Evolutionary conservation across 139 green algal species (phyloP), one percentile per base, ranked within the genome.

Genomic region (Chlamydomonas sp.): DNA sequence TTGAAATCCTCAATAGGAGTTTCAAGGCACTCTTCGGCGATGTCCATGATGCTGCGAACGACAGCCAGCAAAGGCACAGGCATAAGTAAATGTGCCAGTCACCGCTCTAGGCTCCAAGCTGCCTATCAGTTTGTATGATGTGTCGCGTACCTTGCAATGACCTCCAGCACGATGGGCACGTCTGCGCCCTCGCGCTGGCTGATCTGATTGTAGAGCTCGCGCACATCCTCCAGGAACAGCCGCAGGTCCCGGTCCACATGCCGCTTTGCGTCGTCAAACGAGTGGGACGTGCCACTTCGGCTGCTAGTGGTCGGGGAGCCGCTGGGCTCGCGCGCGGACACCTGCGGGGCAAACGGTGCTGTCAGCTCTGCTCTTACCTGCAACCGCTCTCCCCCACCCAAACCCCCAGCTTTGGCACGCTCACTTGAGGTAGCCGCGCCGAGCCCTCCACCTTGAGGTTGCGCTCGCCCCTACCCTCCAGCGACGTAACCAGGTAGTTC

Each of bases 21-120:
- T 59, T 96, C 90, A 59, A 95, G 76, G 86, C 93, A 96, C 18
- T 92, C 92, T 72, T 95, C 90, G 1, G 91, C 92, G 15, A 94
- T 90, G 68, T 90, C 87, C 72, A 94, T 63, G 20, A 95, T 75
- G 60, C 87, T 91, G 76, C 76, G 63, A 14, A 15, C 0, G 5
- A 49, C 31, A 49, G 31, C 31, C 31, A 49, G 31, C 31, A 49
- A 49, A 49, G 31, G 31, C 31, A 49, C 31, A 49, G 31, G 31
- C 31, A 49, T 49, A 49, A 49, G 31, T 49, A 49, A 49, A 49
- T 49, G 31, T 49, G 31, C 31, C 31, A 49, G 31, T 49, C 31
- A 49, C 31, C 31, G 31, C 31, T 49, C 31, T 49, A 49, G 31
- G 31, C 31, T 49, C 9, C 68, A 57, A n/a, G 57, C 75, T 5